These are phyloP conservation scores for Periconia sp. DNA, from an alignment of 2,329 filamentous ascomycete genomes.

Conservation along the genomic window DNA sequence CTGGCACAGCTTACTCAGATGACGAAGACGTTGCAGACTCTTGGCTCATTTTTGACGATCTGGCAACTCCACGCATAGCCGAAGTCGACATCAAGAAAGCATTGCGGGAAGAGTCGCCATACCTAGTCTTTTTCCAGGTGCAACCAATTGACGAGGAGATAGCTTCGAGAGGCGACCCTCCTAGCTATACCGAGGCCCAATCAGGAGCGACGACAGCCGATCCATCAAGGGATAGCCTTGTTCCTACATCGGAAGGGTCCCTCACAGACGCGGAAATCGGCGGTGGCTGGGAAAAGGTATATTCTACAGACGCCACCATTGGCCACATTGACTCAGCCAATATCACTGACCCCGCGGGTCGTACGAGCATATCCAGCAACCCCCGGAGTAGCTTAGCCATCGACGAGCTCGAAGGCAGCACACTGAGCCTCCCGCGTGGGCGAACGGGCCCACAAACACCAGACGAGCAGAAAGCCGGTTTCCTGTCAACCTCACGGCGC, in stretches of 20 bases:
- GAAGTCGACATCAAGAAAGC: conserved; percentile 80
- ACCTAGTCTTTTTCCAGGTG: conserved; percentile 94
- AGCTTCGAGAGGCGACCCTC: conserved; percentile 45
- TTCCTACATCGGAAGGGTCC: conserved; percentile 12
- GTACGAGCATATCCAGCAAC: conserved; percentile 45
- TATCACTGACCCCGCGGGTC: conserved; percentile 33
- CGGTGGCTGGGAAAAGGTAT: conserved; percentile 32
- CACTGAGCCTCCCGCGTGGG: conserved; percentile 33
- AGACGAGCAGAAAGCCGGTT: conserved; percentile 47
- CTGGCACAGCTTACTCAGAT: conserved; percentile 56
- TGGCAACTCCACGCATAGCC: conserved; percentile 73
- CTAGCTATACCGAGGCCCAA: conserved; percentile 48
- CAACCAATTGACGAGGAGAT: conserved; percentile 79
- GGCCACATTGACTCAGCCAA: conserved; percentile 20
- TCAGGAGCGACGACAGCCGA: conserved; percentile 23
- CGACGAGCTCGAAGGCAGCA: conserved; percentile 44
- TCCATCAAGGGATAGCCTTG: conserved; percentile 38
- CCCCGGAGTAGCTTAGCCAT: conserved; percentile 49
- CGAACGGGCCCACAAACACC: conserved; percentile 50
- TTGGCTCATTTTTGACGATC: conserved; percentile 93
- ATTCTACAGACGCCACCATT: conserved; percentile 3
- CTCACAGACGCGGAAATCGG: conserved; percentile 25
- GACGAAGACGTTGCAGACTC: conserved; percentile 49
- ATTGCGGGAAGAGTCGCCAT: conserved; percentile 86
- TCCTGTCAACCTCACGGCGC: conserved; percentile 41